Evolutionary conservation across 768 basidiomycete species (phyloP).

Genomic region (Rhizopogon vinicolor): DNA sequence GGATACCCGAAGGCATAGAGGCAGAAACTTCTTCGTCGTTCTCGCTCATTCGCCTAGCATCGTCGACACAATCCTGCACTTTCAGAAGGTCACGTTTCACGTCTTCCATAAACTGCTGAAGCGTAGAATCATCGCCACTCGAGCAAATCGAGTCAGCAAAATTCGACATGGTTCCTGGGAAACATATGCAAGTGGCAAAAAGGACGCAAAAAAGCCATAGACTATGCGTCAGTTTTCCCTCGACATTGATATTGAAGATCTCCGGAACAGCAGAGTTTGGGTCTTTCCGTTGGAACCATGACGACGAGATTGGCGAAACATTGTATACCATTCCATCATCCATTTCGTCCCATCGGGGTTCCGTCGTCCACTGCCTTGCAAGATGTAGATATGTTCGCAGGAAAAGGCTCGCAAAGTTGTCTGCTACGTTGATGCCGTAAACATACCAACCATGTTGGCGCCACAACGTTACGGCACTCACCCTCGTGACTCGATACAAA

Average conservation of each 20-base stretch:
- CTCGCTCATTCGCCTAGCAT: conserved; percentile 16
- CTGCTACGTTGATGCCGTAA: background rate
- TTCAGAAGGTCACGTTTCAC: conserved; percentile 5
- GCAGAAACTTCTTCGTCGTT: background rate
- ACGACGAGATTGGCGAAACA: background rate
- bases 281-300: no score
- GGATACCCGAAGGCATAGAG: background rate
- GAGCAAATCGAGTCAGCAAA: conserved; percentile 6
- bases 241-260: conserved; percentile 39
- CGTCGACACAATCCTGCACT: conserved; percentile 8
- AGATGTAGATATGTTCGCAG: background rate
- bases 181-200: conserved; percentile 8
- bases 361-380: background rate
- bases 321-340: background rate
- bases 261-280: background rate
- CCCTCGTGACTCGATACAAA: background rate
- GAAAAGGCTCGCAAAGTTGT: background rate
- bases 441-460: background rate
- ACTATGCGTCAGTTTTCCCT: conserved; percentile 45
- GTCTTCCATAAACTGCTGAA: background rate
- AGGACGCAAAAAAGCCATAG: conserved; percentile 46
- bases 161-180: background rate
- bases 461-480: background rate
- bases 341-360: background rate
- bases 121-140: background rate